Base-by-base conservation (phyloP, 129 eudicot genomes). In the Pittosporum tobira region DNA sequence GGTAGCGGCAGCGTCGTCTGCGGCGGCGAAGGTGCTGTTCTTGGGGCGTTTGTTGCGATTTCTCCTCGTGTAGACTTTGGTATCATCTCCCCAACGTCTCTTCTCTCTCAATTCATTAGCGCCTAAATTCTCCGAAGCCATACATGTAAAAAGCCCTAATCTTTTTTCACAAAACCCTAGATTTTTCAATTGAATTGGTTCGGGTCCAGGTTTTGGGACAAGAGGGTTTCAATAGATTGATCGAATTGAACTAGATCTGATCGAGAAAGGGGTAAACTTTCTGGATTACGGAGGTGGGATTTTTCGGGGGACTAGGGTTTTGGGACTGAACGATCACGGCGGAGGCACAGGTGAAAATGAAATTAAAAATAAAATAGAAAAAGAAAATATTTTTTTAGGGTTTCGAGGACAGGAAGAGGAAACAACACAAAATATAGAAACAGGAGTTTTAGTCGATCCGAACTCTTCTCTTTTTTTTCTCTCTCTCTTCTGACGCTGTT, bases 101-200 rank as follows among this genome's bases (percentile, higher is more conserved):
- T 68, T 71, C 62, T 74, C 93, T 68, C 74, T 78, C 18, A 65
- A 66, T 61, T 73, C 84, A 10, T 53, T 73, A 46, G 71, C 79
- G 54, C 75, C 85, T 64, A 73, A 52, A 37, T 77, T 70, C 77
- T 69, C 90, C 31, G 96, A 79, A 77, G 75, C 95, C 97, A 89
- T 89, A 79, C 88, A 87, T 70, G 77, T 58, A 86, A 64, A 59
- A 75, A 75, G 26, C 65, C 67, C 48, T 43, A 59, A 59, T 46
- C 19, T 48, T 31, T 5, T 15, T 37, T 42, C 34, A 25, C 25
- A 68, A 76, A 73, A 75, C 74, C 78, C 84, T 64, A 60, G 46
- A 66, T 45, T 20, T 15, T 25, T 47, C 58, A 51, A 43, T 36
- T 43, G 44, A 51, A 49, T 28, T 54, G 3, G 38, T 22, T 67